phyloP scores from a whole-genome alignment of 2,329 filamentous ascomycete genomes.

The Coccinonectria pachysandricola region DNA sequence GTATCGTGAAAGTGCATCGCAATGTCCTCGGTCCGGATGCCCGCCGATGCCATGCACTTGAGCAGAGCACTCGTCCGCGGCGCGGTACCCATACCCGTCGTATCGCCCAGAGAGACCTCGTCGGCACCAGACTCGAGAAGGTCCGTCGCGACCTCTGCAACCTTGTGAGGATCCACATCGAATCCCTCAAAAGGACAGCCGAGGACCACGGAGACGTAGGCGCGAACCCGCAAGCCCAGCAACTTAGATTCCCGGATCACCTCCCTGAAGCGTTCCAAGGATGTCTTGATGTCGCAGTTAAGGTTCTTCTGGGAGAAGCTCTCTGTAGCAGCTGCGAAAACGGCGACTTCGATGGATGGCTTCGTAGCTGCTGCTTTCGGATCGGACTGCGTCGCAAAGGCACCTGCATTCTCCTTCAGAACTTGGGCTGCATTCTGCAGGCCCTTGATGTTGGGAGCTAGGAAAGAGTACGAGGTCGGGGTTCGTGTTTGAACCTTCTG shows the following conservation, averaged over 20 bases:
- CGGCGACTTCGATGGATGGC: slow-evolving; percentile 58
- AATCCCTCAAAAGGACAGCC: slow-evolving; percentile 68
- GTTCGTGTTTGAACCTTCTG: slow-evolving; percentile 41
- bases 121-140: slow-evolving; percentile 81
- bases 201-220: slow-evolving; percentile 71
- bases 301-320: slow-evolving; percentile 72
- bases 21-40: slow-evolving; percentile 58
- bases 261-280: slow-evolving; percentile 57
- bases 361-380: slow-evolving; percentile 29
- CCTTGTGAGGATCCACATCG: slow-evolving; percentile 51
- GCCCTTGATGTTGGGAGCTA: slow-evolving; percentile 68
- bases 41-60: slow-evolving; percentile 53
- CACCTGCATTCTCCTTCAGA: slow-evolving; percentile 39
- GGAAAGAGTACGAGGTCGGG: slow-evolving; percentile 66
- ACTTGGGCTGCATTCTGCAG: slow-evolving; percentile 50
- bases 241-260: slow-evolving; percentile 61
- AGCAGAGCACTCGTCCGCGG: slow-evolving; percentile 56
- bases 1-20: slow-evolving; percentile 87
- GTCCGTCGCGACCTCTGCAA: slow-evolving; percentile 55
- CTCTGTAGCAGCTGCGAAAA: slow-evolving; percentile 77
- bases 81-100: slow-evolving; percentile 82
- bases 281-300: slow-evolving; percentile 68
- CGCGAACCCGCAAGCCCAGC: slow-evolving; percentile 57
- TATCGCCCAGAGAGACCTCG: slow-evolving; percentile 84
- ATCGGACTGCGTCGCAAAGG: slow-evolving; percentile 40